Conservation (phyloP, 208 protist genomes). For the Jaenimonas drosophilae region DNA sequence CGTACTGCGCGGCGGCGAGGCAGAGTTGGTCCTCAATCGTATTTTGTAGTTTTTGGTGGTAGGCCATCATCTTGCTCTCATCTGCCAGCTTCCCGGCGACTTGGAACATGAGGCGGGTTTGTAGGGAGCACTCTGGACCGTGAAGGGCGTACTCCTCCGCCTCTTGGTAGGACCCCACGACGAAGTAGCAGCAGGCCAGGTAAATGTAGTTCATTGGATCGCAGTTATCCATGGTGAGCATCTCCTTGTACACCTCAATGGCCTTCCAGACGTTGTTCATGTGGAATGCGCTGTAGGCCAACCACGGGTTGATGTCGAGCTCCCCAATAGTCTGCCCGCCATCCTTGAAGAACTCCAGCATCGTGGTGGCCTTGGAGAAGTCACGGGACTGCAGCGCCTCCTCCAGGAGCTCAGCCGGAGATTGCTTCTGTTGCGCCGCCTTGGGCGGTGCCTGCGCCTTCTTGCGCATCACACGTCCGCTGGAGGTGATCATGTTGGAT, state of each 20-base stretch:
- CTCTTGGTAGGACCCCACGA: conserved; percentile 80
- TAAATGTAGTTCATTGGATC: conserved; percentile 71
- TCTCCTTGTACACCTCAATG: conserved; percentile 83
- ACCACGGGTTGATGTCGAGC: conserved; percentile 82
- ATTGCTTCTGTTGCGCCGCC: conserved; percentile 18
- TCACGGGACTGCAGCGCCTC: conserved; percentile 80
- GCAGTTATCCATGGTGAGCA: conserved; percentile 44
- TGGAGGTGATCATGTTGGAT: conserved; percentile 64
- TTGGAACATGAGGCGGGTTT: conserved; percentile 93
- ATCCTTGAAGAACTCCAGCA: conserved; percentile 87
- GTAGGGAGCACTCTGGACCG: conserved; percentile 67
- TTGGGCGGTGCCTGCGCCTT: conserved; percentile 20
- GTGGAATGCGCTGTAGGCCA: conserved; percentile 93
- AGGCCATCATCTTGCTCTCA: conserved; percentile 90
- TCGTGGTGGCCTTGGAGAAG: conserved; percentile 84
- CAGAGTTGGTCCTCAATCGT: conserved; percentile 90
- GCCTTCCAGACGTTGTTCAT: conserved; percentile 91
- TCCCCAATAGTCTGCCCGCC: conserved; percentile 62
- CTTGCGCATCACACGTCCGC: conserved; percentile 64
- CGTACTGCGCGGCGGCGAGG: conserved; percentile 93
- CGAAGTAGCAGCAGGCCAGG: conserved; percentile 80
- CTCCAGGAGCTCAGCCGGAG: conserved; percentile 75
- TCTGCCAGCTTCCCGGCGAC: conserved; percentile 90
- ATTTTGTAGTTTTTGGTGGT: conserved; percentile 86
- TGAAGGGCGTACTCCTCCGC: conserved; percentile 83